Percentiles rank a stretch among this genome's conserved stretches.
phyloP scores from a whole-genome alignment of 2,329 filamentous ascomycete genomes.

The Tricladium varicosporioides region DNA sequence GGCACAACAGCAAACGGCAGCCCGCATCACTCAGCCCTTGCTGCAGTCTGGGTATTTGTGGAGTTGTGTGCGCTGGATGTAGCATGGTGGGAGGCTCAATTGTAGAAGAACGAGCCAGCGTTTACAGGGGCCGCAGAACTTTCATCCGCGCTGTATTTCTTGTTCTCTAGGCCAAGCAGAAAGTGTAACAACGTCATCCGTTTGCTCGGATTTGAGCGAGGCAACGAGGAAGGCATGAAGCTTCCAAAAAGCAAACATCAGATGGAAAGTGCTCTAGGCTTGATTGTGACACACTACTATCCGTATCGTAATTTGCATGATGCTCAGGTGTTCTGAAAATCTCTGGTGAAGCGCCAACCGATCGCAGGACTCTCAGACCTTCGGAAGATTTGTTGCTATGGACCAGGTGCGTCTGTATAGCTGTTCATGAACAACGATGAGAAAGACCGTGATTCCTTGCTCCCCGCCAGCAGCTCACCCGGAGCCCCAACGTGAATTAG shows the following conservation, averaged over 20 bases:
- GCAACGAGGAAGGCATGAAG: neutral
- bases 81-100: too few species aligned
- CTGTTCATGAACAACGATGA: neutral
- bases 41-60: too few species aligned
- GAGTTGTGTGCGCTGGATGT: too few species aligned
- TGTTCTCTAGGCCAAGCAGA: too few species aligned
- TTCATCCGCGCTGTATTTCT: too few species aligned
- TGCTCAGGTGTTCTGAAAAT: too few species aligned
- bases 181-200: too few species aligned
- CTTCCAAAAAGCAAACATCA: neutral
- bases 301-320: too few species aligned
- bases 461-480: neutral
- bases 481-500: neutral
- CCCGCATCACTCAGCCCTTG: too few species aligned
- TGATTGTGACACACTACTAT: neutral
- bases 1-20: neutral
- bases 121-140: too few species aligned
- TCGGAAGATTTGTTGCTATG: neutral
- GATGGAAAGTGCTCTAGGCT: neutral
- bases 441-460: neutral
- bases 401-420: neutral
- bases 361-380: neutral
- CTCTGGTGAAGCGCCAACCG: neutral
- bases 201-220: too few species aligned
- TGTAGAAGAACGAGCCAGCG: too few species aligned